Evolutionary conservation across 352 stramenopile genomes (phyloP).

Genomic region (Globisporangium nagaii): DNA sequence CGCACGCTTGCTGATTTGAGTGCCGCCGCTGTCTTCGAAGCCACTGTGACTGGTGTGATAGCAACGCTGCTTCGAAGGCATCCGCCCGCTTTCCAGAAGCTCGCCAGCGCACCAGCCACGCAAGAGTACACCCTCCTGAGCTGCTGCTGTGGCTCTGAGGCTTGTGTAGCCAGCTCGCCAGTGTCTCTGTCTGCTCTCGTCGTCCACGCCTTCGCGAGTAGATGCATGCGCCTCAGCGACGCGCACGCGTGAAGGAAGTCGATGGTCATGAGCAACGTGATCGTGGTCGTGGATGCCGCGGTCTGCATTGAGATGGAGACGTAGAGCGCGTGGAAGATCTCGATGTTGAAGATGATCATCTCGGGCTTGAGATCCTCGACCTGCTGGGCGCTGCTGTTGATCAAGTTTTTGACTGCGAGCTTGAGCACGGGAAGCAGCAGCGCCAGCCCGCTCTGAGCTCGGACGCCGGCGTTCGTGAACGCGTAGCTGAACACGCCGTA

Average conservation of each 20-base stretch:
- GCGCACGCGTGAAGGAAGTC: constrained; percentile 28
- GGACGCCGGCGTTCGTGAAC: constrained; percentile 10
- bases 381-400: neutral
- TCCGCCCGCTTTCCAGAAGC: too few relatives aligned
- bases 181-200: too few relatives aligned
- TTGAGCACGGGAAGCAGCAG: constrained; percentile 27
- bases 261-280: constrained; percentile 19
- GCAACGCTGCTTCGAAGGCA: too few relatives aligned
- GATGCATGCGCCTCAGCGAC: constrained; percentile 21
- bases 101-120: too few relatives aligned
- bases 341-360: constrained; percentile 40
- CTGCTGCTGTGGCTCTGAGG: too few relatives aligned
- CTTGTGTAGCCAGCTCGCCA: too few relatives aligned
- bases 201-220: neutral
- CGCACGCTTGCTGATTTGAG: too few relatives aligned
- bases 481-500: constrained; percentile 25
- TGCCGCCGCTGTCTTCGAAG: too few relatives aligned
- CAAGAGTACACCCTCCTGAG: too few relatives aligned
- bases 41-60: too few relatives aligned
- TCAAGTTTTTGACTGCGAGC: neutral
- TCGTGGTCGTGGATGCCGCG: constrained; percentile 17
- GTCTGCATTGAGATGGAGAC: constrained; percentile 30
- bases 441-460: constrained; percentile 13
- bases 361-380: constrained; percentile 27
- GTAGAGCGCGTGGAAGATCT: constrained; percentile 46